Conservation (phyloP, 345 rosid genomes). For the Streptanthus diversifolius region DNA sequence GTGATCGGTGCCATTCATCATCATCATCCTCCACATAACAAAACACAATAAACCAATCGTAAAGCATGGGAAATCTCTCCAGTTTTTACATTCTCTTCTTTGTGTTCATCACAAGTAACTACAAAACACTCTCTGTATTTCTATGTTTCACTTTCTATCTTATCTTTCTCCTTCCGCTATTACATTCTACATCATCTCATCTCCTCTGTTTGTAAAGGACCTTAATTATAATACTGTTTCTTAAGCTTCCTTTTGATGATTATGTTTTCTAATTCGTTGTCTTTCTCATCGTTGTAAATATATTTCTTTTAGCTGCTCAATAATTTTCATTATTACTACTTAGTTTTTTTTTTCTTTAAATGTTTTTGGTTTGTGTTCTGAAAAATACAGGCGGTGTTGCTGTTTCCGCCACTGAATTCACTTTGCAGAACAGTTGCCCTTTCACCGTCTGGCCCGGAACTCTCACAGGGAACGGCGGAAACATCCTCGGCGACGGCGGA, state of each 20-base stretch:
- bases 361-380: not conserved
- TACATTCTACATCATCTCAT: not conserved
- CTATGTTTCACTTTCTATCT: not conserved
- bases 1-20: not conserved
- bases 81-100: constrained; percentile 15
- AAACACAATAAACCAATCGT: not conserved
- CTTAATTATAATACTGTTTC: not conserved
- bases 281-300: not conserved
- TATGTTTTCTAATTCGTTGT: not conserved
- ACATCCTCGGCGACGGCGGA: constrained; percentile 66
- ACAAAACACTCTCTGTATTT: not conserved
- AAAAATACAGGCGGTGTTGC: not conserved
- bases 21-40: not conserved
- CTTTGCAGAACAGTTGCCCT: constrained; percentile 55
- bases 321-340: too few relatives aligned
- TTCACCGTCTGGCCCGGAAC: constrained; percentile 83
- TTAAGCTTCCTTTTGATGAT: not conserved
- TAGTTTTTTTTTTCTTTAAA: not conserved
- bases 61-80: constrained; percentile 14
- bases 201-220: not conserved
- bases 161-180: not conserved
- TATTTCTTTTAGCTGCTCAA: not conserved
- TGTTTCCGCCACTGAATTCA: constrained; percentile 53
- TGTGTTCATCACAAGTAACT: constrained; percentile 24
- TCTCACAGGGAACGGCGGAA: constrained; percentile 52